Percentiles rank a stretch among this genome's conserved stretches.
phyloP scores from a whole-genome alignment of 1,284 basidiomycete genomes.

The Hypsizygus ulmarius region DNA sequence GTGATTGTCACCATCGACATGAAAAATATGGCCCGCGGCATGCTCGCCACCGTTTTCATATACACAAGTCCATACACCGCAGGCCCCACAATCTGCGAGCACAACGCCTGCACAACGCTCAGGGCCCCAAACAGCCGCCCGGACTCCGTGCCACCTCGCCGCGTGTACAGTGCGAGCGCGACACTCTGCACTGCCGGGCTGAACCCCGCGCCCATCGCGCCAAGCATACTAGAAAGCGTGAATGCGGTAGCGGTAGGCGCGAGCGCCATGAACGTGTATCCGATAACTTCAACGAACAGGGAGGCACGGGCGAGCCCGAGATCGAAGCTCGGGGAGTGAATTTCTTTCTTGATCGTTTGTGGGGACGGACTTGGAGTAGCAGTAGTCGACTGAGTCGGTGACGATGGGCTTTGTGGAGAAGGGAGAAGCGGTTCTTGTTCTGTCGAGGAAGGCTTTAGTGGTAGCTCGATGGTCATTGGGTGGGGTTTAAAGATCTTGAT shows the following conservation, averaged over 20 bases:
- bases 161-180: conserved; percentile 59
- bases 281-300: conserved; percentile 53
- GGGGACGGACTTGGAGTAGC: conserved; percentile 2
- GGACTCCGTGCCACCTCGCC: conserved; percentile 47
- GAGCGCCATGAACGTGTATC: conserved; percentile 51
- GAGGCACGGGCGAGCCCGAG: conserved; percentile 59
- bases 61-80: conserved; percentile 59
- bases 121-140: conserved; percentile 72
- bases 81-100: conserved; percentile 56
- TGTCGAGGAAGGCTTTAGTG: conserved; percentile 27
- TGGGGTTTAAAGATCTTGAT: conserved; percentile 53
- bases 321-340: conserved; percentile 55
- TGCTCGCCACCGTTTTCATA: conserved; percentile 55
- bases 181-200: conserved; percentile 64
- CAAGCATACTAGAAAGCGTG: conserved; percentile 43
- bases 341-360: conserved; percentile 8
- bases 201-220: conserved; percentile 57
- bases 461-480: conserved; percentile 27
- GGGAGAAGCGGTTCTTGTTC: conserved; percentile 14
- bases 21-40: conserved; percentile 57
- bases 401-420: conserved; percentile 3
- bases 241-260: conserved; percentile 45
- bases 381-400: conserved; percentile 14
- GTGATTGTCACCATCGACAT: conserved; percentile 36
- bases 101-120: conserved; percentile 63